A percentile compares a stretch with the other conserved stretches of the same genome.
phyloP scores from a whole-genome alignment of 2,329 filamentous ascomycete species.

The Alternaria sp. region DNA sequence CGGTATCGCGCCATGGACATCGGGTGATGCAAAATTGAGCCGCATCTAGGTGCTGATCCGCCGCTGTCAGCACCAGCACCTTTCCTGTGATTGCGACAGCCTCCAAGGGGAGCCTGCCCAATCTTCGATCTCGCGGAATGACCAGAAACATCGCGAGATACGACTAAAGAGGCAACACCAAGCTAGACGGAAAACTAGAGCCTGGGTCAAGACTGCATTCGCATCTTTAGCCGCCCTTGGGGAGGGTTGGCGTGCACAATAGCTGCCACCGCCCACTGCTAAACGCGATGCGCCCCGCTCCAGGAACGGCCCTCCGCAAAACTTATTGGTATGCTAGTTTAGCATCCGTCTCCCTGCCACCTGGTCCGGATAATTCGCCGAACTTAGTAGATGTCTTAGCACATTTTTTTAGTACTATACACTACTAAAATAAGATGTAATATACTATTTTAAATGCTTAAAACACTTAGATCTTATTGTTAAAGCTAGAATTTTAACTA shows the following conservation, averaged over 20 bases:
- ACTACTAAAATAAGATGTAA: too few relatives aligned
- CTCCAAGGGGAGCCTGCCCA: background rate
- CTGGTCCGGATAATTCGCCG: too few relatives aligned
- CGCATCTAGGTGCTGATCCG: slow-evolving; percentile 15
- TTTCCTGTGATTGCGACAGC: slow-evolving; percentile 24
- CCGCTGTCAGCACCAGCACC: slow-evolving; percentile 18
- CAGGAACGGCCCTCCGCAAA: slow-evolving; percentile 12
- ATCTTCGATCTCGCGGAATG: background rate
- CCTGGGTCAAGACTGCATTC: slow-evolving; percentile 3
- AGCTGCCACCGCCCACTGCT: slow-evolving; percentile 9
- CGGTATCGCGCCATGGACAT: slow-evolving; percentile 9
- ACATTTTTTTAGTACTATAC: too few relatives aligned
- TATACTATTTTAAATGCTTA: too few relatives aligned
- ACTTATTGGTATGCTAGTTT: slow-evolving; percentile 16
- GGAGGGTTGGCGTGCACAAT: slow-evolving; percentile 1
- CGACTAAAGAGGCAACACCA: background rate
- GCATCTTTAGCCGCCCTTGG: slow-evolving; percentile 14
- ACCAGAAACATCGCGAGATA: background rate
- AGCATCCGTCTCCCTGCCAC: slow-evolving; percentile 16
- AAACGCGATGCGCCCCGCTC: slow-evolving; percentile 14
- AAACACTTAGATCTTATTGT: too few relatives aligned
- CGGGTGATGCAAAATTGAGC: slow-evolving; percentile 16
- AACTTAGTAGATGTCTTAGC: too few relatives aligned
- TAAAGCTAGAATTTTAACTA: too few relatives aligned
- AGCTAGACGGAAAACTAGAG: background rate